Evolutionary conservation across 768 basidiomycete species (phyloP), one percentile per base, ranked within the genome.

Genomic region (Lactarius akahatsu): DNA sequence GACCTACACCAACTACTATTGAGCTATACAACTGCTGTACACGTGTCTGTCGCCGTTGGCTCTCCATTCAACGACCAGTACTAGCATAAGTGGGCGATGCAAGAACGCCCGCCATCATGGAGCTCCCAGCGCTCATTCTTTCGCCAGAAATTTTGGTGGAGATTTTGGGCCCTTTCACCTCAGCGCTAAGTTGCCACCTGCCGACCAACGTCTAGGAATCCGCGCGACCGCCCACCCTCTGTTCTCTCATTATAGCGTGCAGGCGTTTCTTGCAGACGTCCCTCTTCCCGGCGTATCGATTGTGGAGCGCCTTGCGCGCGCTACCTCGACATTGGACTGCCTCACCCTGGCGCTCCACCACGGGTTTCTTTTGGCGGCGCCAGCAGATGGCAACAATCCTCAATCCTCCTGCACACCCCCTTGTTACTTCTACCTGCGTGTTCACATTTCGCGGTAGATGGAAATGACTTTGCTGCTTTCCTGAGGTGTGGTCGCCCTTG

Each of bases 361-460:
- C n/a, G 61, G 63, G 13, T 63, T 59, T 54, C 57, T 63, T 41
- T 23, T 67, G 58, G 66, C 66, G 9, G 23, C 62, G n/a, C 58
- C 57, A 16, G 54, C 38, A 20, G 52, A 63, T 59, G 59, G 52
- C n/a, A 34, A 55, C 28, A 15, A 45, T 8, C 57, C 30, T 13
- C 34, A 15, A 45, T 11, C 57, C 50, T 13, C 41, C 62, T 15
- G 9, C 40, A 23, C 62, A 60, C 16, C 58, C 58, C 10, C 58
- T 32, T 58, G 52, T 9, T 59, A 63, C 32, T 67, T 58, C 18
- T 63, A 67, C 8, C 28, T 63, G 52, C 55, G 41, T 63, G 3
- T 67, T 63, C 45, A 20, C 62, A 43, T 63, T 50, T 63, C 28
- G 57, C 62, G 2, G 57, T 62, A 30, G 59, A 63, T 6, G 62